A percentile compares a stretch with the other conserved stretches of the same genome.
These are phyloP conservation scores for Pseudoscleropodium purum DNA, from an alignment of 225 moss, liverwort and hornwort species.

Conservation along the genomic window DNA sequence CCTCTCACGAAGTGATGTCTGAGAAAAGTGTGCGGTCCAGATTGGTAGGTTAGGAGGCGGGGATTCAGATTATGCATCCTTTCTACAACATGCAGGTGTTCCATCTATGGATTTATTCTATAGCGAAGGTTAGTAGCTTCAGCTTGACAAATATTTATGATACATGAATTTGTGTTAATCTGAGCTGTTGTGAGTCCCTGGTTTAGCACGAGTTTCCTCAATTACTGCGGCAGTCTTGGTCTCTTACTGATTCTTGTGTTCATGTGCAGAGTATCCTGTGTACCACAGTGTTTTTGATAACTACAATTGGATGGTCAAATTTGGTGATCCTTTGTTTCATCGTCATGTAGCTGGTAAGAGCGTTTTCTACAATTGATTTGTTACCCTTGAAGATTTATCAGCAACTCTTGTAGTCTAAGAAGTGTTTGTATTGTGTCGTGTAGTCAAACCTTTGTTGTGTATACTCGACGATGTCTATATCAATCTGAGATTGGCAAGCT, in stretches of 20 bases:
- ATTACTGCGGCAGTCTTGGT: background rate
- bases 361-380: background rate
- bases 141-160: background rate
- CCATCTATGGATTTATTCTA: constrained; percentile 60
- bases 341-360: constrained; percentile 78
- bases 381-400: background rate
- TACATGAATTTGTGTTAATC: background rate
- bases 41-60: constrained; percentile 72
- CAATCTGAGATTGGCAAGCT: background rate
- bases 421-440: background rate
- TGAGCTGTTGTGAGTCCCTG: background rate
- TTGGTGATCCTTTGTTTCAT: constrained; percentile 73
- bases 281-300: constrained; percentile 76
- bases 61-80: constrained; percentile 66
- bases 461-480: background rate
- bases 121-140: constrained; percentile 42
- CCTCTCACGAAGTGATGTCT: background rate
- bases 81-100: constrained; percentile 81
- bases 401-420: background rate
- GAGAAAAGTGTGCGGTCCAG: constrained; percentile 22
- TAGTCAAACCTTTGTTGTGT: background rate
- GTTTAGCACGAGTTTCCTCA: background rate
- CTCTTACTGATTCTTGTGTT: background rate
- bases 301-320: constrained; percentile 83
- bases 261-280: constrained; percentile 57